Evolutionary conservation across 805 yeast species (phyloP).

Genomic region (Pichia pseudocactophila): DNA sequence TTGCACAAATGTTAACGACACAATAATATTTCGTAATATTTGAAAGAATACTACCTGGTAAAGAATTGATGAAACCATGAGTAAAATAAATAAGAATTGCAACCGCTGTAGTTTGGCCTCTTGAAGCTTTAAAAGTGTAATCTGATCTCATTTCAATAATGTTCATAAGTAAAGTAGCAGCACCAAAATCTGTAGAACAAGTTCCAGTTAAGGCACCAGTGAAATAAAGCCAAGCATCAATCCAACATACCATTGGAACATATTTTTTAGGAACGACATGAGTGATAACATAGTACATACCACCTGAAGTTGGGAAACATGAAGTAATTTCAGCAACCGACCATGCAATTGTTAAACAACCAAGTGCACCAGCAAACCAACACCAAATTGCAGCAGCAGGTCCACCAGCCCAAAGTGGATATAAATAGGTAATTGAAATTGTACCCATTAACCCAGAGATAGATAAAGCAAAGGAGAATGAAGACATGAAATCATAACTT

Average conservation of each 20-base stretch:
- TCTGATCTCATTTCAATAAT: conserved; percentile 33
- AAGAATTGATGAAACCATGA: conserved; percentile 43
- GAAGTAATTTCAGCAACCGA: conserved; percentile 43
- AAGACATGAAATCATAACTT: conserved; percentile 48
- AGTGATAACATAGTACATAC: conserved; percentile 39
- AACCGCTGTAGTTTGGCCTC: conserved; percentile 40
- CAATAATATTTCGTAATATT: conserved; percentile 44
- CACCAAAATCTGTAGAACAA: conserved; percentile 45
- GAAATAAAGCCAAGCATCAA: conserved; percentile 46
- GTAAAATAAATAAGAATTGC: conserved; percentile 40
- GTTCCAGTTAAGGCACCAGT: conserved; percentile 41
- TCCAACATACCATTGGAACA: conserved; percentile 45
- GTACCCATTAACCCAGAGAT: conserved; percentile 61
- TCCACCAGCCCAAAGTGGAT: conserved; percentile 45
- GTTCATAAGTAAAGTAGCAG: conserved; percentile 39
- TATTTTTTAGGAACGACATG: conserved; percentile 40
- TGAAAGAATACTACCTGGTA: conserved; percentile 42
- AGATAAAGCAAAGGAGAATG: conserved; percentile 56
- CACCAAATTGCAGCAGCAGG: conserved; percentile 59
- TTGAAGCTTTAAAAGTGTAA: conserved; percentile 33
- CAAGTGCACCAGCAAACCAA: conserved; percentile 47
- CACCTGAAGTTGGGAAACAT: conserved; percentile 46
- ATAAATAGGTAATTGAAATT: conserved; percentile 42
- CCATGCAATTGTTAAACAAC: conserved; percentile 46
- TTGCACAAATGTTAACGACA: conserved; percentile 38